Percentiles rank a stretch among this genome's conserved stretches.
Conservation (phyloP, 345 rosid genomes). For the Eutrema yunnanense region DNA sequence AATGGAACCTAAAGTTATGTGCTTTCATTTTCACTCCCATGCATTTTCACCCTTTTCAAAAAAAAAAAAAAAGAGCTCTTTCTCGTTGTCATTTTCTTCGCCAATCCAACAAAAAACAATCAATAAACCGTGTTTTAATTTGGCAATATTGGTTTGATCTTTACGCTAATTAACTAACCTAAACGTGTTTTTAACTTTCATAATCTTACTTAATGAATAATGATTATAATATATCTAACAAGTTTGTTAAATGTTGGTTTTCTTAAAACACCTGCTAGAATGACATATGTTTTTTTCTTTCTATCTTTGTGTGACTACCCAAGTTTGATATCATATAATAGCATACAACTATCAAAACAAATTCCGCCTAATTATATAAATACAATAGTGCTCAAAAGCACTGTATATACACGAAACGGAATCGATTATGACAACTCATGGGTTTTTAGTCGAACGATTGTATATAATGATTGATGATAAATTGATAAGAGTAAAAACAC, state of each 20-base stretch:
- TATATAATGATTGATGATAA: background rate
- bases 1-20: constrained; percentile 13
- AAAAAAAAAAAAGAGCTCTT: background rate
- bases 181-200: background rate
- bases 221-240: background rate
- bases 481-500: no score
- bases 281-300: background rate
- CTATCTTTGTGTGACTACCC: background rate
- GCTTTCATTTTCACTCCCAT: constrained; percentile 18
- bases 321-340: background rate
- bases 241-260: background rate
- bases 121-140: background rate
- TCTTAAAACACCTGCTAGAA: background rate
- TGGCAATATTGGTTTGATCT: background rate
- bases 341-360: background rate
- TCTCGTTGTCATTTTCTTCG: background rate
- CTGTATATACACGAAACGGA: background rate
- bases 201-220: background rate
- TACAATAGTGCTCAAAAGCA: background rate
- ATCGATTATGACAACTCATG: background rate
- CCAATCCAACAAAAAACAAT: background rate
- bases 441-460: background rate
- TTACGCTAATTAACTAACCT: background rate
- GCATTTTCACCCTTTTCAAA: constrained; percentile 3
- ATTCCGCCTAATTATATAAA: background rate